Evolutionary conservation across 2,329 filamentous ascomycete genomes (phyloP).

Genomic region (Cordyceps fumosorosea): DNA sequence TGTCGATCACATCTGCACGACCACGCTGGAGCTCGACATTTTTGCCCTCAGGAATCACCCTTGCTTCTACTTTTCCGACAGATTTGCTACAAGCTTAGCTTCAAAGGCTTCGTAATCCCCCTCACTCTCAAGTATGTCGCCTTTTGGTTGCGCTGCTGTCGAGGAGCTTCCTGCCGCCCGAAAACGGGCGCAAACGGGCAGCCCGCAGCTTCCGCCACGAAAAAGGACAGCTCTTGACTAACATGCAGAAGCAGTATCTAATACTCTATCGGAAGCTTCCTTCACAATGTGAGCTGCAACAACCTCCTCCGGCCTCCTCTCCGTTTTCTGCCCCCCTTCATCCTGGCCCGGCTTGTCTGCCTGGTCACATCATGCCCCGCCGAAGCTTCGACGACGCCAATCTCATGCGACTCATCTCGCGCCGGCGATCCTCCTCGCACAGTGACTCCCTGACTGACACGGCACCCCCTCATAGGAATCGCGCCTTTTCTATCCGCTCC

Average conservation of each 20-base stretch:
- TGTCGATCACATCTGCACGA: conserved; percentile 12
- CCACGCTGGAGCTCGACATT: not conserved
- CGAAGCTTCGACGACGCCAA: conserved; percentile 25
- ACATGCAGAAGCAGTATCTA: not conserved
- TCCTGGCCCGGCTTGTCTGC: not conserved
- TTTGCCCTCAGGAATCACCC: not conserved
- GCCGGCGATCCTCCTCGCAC: conserved; percentile 14
- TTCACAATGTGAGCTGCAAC: conserved; percentile 8
- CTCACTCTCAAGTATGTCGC: not conserved
- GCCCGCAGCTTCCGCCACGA: conserved; percentile 4
- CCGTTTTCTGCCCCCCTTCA: not conserved
- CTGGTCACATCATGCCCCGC: conserved; percentile 23
- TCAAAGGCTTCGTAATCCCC: not conserved
- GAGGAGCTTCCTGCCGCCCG: not conserved
- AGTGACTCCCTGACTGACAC: conserved; percentile 23
- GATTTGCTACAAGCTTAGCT: not conserved
- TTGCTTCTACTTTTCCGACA: not conserved
- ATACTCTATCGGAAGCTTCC: not conserved
- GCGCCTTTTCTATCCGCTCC: conserved; percentile 67
- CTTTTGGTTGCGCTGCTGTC: not conserved
- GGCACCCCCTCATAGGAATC: conserved; percentile 49
- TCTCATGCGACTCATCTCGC: conserved; percentile 16
- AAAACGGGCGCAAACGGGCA: not conserved
- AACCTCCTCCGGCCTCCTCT: not conserved
- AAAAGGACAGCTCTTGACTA: not conserved